A percentile compares a stretch with the other conserved stretches of the same genome.
These are phyloP conservation scores for Diaporthe batatas DNA, from an alignment of 2,329 filamentous ascomycete genomes.

Conservation along the genomic window DNA sequence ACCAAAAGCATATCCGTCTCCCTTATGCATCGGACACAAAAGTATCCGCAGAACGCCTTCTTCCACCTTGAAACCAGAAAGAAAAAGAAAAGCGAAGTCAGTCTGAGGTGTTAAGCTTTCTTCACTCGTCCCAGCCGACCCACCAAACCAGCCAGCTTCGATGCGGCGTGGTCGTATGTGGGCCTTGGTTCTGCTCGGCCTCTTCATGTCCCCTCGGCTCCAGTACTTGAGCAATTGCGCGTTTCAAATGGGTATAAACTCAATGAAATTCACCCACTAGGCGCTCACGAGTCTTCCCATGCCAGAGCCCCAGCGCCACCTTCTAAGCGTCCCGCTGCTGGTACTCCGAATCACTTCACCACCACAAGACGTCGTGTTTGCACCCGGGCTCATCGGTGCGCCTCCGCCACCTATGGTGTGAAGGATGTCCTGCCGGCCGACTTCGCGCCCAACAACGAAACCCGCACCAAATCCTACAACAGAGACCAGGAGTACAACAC, in stretches of 20 bases:
- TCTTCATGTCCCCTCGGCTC: background rate
- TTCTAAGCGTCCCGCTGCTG: slow-evolving; percentile 61
- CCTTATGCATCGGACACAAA: slow-evolving; percentile 4
- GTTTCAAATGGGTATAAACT: slow-evolving; percentile 17
- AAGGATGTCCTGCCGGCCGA: slow-evolving; percentile 72
- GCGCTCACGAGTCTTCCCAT: slow-evolving; percentile 66
- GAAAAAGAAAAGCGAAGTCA: background rate
- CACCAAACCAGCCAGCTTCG: background rate
- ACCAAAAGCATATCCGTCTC: slow-evolving; percentile 14
- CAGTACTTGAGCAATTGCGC: background rate
- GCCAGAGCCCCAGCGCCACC: slow-evolving; percentile 66
- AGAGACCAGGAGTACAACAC: slow-evolving; percentile 76
- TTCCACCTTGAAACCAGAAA: slow-evolving; percentile 29
- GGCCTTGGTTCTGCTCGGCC: background rate
- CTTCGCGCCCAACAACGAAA: slow-evolving; percentile 76
- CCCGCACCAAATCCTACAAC: slow-evolving; percentile 78
- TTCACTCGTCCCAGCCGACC: slow-evolving; percentile 1
- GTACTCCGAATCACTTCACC: slow-evolving; percentile 65
- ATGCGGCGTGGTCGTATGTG: too few relatives aligned
- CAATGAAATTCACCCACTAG: slow-evolving; percentile 45
- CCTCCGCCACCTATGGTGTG: slow-evolving; percentile 53
- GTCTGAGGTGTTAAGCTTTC: background rate
- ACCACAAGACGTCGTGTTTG: slow-evolving; percentile 63
- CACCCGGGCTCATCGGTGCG: slow-evolving; percentile 51
- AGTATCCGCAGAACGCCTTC: slow-evolving; percentile 27